Percentiles rank a stretch among this genome's conserved stretches.
phyloP scores from a whole-genome alignment of 2,329 filamentous ascomycete species.

The Xylariaceae sp. region DNA sequence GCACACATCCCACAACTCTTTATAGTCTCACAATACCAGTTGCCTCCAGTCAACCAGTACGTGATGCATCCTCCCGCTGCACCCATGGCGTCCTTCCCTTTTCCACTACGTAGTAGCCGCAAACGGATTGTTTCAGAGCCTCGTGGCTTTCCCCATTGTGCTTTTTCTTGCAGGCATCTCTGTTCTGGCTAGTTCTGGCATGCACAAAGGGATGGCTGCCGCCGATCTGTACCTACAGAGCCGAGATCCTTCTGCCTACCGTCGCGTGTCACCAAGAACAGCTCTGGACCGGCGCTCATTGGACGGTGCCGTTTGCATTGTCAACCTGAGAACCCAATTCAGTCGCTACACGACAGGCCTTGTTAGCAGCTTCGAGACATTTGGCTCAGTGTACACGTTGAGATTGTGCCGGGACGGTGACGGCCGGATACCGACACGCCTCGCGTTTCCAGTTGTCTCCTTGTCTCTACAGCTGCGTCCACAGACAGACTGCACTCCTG shows the following conservation, averaged over 20 bases:
- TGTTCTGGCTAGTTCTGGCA: constrained; percentile 1
- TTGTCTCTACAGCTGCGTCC: neutral
- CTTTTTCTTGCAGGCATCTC: constrained; percentile 6
- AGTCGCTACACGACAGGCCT: constrained; percentile 30
- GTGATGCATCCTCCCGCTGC: constrained; percentile 13
- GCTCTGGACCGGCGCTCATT: constrained; percentile 21
- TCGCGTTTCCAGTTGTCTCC: constrained; percentile 15
- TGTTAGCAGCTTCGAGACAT: constrained; percentile 27
- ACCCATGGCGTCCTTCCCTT: constrained; percentile 11
- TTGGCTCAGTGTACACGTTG: constrained; percentile 15
- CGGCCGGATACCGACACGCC: constrained; percentile 27
- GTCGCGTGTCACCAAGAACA: constrained; percentile 23
- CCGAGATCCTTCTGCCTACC: constrained; percentile 22
- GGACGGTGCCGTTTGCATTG: constrained; percentile 30
- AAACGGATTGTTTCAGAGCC: constrained; percentile 20
- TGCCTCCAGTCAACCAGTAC: too few relatives aligned
- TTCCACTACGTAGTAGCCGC: neutral
- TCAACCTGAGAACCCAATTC: constrained; percentile 24
- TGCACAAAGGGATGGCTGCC: constrained; percentile 19
- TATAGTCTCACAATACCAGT: too few relatives aligned
- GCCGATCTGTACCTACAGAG: constrained; percentile 19
- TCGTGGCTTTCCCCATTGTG: constrained; percentile 15
- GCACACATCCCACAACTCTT: too few relatives aligned
- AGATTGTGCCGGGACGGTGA: constrained; percentile 18
- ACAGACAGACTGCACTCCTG: neutral